Conservation (phyloP, 768 basidiomycete genomes). For the Trametes maxima region DNA sequence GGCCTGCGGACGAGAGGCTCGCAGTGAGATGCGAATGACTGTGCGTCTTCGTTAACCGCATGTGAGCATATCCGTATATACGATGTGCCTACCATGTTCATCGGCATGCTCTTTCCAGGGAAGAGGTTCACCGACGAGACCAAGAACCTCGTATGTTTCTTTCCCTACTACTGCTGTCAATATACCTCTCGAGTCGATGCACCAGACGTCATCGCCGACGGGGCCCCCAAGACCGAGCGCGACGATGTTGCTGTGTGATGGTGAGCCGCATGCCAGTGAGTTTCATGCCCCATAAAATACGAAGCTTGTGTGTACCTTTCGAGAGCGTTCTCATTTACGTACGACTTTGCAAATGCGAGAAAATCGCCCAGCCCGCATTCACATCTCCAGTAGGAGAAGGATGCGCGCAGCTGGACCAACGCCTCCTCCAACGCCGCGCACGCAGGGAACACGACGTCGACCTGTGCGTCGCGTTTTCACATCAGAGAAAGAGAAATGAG, state of each 20-base stretch:
- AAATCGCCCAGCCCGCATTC: conserved; percentile 47
- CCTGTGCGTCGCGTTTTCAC: conserved; percentile 37
- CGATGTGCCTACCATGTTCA: conserved; percentile 47
- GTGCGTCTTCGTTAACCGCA: background rate
- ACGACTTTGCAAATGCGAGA: conserved; percentile 37
- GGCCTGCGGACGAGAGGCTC: conserved; percentile 39
- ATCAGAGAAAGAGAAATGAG: background rate
- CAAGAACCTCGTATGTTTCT: conserved; percentile 60
- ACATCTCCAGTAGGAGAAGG: conserved; percentile 51
- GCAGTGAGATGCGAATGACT: conserved; percentile 54
- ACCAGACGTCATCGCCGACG: conserved; percentile 62
- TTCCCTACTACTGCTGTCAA: conserved; percentile 60
- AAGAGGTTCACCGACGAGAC: conserved; percentile 56
- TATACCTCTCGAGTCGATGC: conserved; percentile 62
- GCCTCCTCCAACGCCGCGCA: conserved; percentile 39
- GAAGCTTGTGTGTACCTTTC: conserved; percentile 30
- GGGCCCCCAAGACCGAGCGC: conserved; percentile 21
- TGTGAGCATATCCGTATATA: conserved; percentile 4
- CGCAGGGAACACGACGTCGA: conserved; percentile 65
- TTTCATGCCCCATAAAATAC: background rate
- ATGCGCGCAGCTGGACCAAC: conserved; percentile 45
- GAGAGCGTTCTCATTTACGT: conserved; percentile 30
- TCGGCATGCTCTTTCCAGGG: conserved; percentile 48
- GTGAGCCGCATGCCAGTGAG: background rate
- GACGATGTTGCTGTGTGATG: conserved; percentile 18